Evolutionary conservation across 1,139 yeast species (phyloP).

Genomic region (Yamadazyma pseudoaaseri): DNA sequence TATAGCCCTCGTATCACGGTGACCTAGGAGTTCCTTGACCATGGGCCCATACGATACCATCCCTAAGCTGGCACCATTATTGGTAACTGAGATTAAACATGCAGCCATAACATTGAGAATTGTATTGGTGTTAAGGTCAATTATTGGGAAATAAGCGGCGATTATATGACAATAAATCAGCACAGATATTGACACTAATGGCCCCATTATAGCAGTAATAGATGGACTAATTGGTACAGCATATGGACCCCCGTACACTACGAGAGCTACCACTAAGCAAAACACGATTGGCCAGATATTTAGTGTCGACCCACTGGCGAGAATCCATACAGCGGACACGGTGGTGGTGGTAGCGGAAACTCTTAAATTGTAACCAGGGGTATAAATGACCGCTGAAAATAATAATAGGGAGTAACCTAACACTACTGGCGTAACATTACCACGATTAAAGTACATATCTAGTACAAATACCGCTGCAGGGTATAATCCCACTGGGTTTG

Average conservation of each 20-base stretch:
- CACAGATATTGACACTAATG: too few species aligned
- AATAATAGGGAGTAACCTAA: background rate
- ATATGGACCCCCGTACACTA: background rate
- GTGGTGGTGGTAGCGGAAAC: constrained; percentile 1
- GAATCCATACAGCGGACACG: background rate
- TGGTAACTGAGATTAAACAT: background rate
- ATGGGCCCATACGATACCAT: background rate
- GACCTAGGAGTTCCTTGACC: constrained; percentile 17
- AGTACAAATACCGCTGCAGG: background rate
- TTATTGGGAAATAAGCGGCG: background rate
- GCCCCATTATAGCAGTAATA: background rate
- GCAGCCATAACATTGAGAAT: background rate
- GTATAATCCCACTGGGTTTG: background rate
- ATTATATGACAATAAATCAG: background rate
- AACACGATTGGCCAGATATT: background rate
- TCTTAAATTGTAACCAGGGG: background rate
- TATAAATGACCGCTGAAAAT: background rate
- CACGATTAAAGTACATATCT: constrained; percentile 1
- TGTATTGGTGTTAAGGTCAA: background rate
- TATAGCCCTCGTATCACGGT: constrained; percentile 82
- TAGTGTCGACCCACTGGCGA: background rate
- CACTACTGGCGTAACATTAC: background rate
- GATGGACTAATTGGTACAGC: background rate
- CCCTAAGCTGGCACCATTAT: background rate
- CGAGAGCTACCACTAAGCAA: background rate